Evolutionary conservation across 2,329 filamentous ascomycete species (phyloP).

Genomic region (Ophiobolus disseminans): DNA sequence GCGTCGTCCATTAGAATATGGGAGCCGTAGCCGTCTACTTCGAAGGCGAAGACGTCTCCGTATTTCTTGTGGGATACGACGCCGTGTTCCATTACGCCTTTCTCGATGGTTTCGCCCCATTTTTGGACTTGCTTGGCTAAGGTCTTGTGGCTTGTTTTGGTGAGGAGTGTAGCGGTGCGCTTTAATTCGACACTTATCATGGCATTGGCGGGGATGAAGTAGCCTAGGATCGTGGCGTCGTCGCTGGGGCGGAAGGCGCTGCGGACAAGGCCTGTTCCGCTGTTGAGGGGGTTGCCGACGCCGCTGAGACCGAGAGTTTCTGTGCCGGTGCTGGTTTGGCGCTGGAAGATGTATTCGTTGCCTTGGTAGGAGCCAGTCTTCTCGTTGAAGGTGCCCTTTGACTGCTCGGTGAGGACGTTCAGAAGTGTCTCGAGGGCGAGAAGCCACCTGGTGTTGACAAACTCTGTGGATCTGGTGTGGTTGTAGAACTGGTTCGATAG

Average conservation of each 20-base stretch:
- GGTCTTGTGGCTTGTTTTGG: conserved; percentile 62
- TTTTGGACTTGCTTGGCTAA: conserved; percentile 59
- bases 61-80: conserved; percentile 77
- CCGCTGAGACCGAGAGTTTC: conserved; percentile 86
- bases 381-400: conserved; percentile 78
- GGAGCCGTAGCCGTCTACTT: conserved; percentile 86
- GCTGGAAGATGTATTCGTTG: conserved; percentile 88
- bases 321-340: conserved; percentile 79
- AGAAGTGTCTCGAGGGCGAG: conserved; percentile 77
- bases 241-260: conserved; percentile 95
- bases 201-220: conserved; percentile 93
- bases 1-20: conserved; percentile 88
- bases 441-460: conserved; percentile 80
- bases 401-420: conserved; percentile 77
- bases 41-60: conserved; percentile 82
- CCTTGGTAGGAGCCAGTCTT: conserved; percentile 67
- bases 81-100: conserved; percentile 84
- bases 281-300: conserved; percentile 88
- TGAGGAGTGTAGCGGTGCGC: conserved; percentile 74
- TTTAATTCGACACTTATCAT: conserved; percentile 92
- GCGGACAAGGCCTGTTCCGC: conserved; percentile 82
- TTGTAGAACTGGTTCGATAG: conserved; percentile 86
- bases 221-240: conserved; percentile 92
- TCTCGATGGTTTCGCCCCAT: conserved; percentile 70
- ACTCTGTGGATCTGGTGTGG: conserved; percentile 77